Conservation (phyloP, 2,329 filamentous ascomycete species). For the Drechslerella stenobrocha region DNA sequence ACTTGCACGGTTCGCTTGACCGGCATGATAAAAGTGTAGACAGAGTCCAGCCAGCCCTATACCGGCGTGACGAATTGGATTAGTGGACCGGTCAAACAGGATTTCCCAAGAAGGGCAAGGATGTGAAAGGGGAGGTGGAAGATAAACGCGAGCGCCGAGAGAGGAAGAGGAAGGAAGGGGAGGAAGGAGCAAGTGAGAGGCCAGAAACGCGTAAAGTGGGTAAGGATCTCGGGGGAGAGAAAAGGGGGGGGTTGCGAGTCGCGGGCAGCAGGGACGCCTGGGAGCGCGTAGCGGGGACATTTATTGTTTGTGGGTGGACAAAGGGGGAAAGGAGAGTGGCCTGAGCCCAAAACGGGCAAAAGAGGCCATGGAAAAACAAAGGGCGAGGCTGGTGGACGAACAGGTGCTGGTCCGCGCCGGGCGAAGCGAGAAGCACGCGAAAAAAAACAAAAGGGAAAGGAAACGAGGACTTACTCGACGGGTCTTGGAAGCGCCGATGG, state of each 20-base stretch:
- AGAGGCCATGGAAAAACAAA: slow-evolving; percentile 27
- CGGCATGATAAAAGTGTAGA: slow-evolving; percentile 9
- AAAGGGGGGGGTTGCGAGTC: slow-evolving; percentile 39
- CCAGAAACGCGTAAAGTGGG: slow-evolving; percentile 43
- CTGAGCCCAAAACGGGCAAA: slow-evolving; percentile 20
- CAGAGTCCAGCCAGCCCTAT: slow-evolving; percentile 32
- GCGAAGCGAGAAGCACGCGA: slow-evolving; percentile 43
- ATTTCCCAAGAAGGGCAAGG: not conserved
- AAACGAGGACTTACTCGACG: slow-evolving; percentile 28
- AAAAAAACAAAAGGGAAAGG: slow-evolving; percentile 12
- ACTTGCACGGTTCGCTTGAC: slow-evolving; percentile 1
- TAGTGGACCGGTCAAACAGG: not conserved
- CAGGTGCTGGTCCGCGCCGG: slow-evolving; percentile 16
- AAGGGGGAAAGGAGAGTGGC: slow-evolving; percentile 19
- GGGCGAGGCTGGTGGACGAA: slow-evolving; percentile 9
- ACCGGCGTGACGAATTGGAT: not conserved
- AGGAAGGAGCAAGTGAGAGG: slow-evolving; percentile 2
- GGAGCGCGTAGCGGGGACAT: slow-evolving; percentile 44
- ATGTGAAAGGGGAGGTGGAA: not conserved
- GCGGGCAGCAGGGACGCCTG: slow-evolving; percentile 16
- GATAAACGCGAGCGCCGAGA: not conserved
- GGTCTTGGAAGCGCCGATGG: slow-evolving; percentile 17
- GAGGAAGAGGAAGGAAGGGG: not conserved
- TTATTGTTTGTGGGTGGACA: slow-evolving; percentile 10
- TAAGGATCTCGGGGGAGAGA: slow-evolving; percentile 32